Percentiles rank a stretch among this genome's conserved stretches.
These are phyloP conservation scores for Colletotrichum musicola DNA, from an alignment of 2,329 filamentous ascomycete genomes.

Conservation along the genomic window DNA sequence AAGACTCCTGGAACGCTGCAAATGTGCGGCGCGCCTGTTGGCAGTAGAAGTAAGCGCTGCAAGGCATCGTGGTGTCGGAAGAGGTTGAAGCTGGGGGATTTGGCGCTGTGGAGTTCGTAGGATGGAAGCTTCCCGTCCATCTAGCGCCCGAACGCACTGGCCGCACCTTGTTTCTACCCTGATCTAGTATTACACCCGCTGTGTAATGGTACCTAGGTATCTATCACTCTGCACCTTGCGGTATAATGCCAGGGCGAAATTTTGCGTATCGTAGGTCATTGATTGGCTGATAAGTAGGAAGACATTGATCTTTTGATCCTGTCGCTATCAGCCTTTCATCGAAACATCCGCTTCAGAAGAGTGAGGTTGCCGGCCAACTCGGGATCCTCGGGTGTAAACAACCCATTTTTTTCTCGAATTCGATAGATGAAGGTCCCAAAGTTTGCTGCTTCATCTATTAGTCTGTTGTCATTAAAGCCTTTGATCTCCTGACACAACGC, in stretches of 20 bases:
- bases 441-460: too few relatives aligned
- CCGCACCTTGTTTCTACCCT: slow-evolving; percentile 33
- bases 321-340: too few relatives aligned
- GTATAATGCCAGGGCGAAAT: neutral
- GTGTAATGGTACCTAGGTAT: neutral
- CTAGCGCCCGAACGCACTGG: slow-evolving; percentile 38
- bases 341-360: too few relatives aligned
- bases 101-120: slow-evolving; percentile 31
- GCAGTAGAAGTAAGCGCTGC: slow-evolving; percentile 21
- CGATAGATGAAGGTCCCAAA: too few relatives aligned
- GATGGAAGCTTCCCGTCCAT: slow-evolving; percentile 14
- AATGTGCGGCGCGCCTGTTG: slow-evolving; percentile 28
- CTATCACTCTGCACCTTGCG: neutral
- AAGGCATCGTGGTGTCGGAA: slow-evolving; percentile 4
- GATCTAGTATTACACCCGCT: neutral
- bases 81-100: slow-evolving; percentile 30
- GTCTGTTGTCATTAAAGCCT: neutral
- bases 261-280: neutral
- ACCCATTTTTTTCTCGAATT: too few relatives aligned
- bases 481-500: slow-evolving; percentile 5
- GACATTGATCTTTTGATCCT: too few relatives aligned
- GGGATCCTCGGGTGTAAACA: too few relatives aligned
- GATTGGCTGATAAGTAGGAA: slow-evolving; percentile 18
- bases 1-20: neutral
- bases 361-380: too few relatives aligned